Conservation (phyloP, 179 eudicot species). For the Silene noctiflora region DNA sequence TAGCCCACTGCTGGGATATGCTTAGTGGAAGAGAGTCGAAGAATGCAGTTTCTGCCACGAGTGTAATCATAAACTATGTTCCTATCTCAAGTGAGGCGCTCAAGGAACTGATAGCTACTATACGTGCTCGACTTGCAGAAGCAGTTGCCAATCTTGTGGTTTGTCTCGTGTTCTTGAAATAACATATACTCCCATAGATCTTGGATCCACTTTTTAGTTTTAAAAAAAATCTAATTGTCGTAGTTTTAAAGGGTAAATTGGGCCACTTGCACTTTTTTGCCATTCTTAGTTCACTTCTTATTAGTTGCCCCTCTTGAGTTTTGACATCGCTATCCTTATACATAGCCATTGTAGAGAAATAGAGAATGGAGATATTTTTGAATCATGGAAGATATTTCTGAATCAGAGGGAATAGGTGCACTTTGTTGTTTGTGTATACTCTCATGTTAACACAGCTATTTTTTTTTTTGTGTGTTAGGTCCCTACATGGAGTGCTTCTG, state of each 20-base stretch:
- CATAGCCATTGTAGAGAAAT: not conserved
- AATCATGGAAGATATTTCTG: not conserved
- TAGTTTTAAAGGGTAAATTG: not conserved
- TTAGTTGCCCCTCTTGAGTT: not conserved
- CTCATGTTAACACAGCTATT: not conserved
- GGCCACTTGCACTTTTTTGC: not conserved
- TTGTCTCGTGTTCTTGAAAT: conserved; percentile 19
- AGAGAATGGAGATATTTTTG: not conserved
- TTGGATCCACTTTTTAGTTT: not conserved
- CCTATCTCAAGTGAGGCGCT: conserved; percentile 69
- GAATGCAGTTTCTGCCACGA: conserved; percentile 72
- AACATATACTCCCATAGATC: not conserved
- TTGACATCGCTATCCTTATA: not conserved
- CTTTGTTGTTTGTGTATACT: not conserved
- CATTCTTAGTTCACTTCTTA: not conserved
- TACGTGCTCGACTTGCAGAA: conserved; percentile 68
- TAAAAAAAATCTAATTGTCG: not conserved
- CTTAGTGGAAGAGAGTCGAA: conserved; percentile 78
- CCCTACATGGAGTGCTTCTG: conserved; percentile 77
- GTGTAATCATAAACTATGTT: conserved; percentile 60
- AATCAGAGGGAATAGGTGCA: not conserved
- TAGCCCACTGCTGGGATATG: conserved; percentile 82
- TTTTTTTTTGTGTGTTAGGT: conserved; percentile 38
- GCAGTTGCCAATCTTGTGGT: conserved; percentile 73
- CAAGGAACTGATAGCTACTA: conserved; percentile 54